Evolutionary conservation across 805 yeast genomes (phyloP).

Genomic region (Pichia cephalocereana): DNA sequence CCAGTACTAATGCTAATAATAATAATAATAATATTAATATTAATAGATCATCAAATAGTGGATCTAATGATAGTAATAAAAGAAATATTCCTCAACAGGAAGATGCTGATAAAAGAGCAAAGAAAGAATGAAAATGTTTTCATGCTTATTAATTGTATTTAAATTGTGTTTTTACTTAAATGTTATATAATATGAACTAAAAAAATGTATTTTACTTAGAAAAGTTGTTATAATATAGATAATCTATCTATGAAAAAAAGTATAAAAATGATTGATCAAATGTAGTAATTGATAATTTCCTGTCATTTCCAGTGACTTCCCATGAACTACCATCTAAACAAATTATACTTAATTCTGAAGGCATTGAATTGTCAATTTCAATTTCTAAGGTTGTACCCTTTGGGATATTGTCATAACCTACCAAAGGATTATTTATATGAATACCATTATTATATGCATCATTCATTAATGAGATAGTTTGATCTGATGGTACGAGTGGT

Average conservation of each 20-base stretch:
- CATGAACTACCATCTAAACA: slow-evolving; percentile 54
- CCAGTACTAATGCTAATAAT: neutral
- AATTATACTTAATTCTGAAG: slow-evolving; percentile 33
- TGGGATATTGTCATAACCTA: slow-evolving; percentile 30
- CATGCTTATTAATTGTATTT: neutral
- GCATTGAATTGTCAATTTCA: slow-evolving; percentile 1
- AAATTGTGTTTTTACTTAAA: neutral
- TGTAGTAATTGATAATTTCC: neutral
- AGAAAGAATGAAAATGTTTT: slow-evolving; percentile 9
- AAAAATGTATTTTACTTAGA: neutral
- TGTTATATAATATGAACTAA: neutral
- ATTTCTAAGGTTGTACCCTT: neutral
- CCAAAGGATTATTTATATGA: slow-evolving; percentile 42
- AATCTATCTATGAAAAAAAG: neutral
- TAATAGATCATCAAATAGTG: neutral
- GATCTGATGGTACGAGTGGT: slow-evolving; percentile 22
- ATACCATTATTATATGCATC: slow-evolving; percentile 48
- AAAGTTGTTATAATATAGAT: neutral
- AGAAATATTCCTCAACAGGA: neutral
- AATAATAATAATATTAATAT: neutral
- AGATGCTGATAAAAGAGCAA: slow-evolving; percentile 15
- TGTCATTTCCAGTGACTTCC: neutral
- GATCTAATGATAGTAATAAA: neutral
- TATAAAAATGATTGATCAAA: slow-evolving; percentile 1
- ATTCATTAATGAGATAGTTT: slow-evolving; percentile 45